phyloP scores from a whole-genome alignment of 306 rosid species.

The Acacia confusa region DNA sequence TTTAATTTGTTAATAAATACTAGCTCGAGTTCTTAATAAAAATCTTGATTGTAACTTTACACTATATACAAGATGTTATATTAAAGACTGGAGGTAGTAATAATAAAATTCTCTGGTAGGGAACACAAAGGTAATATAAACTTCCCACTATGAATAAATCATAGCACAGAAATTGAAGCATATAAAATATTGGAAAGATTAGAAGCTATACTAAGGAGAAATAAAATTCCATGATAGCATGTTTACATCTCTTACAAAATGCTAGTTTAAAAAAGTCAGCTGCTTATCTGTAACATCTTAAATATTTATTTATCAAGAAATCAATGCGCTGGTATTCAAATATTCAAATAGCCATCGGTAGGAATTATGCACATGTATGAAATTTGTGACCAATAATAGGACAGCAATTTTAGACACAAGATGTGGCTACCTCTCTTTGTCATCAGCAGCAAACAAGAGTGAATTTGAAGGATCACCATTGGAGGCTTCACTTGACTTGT shows the following conservation, averaged over 20 bases:
- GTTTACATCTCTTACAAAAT: conserved; percentile 18
- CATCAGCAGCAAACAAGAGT: conserved; percentile 56
- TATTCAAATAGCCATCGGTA: conserved; percentile 22
- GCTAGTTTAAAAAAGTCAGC: not conserved
- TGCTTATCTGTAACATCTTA: not conserved
- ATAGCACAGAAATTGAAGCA: conserved; percentile 4
- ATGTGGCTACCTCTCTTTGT: conserved; percentile 72
- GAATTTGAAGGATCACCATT: conserved; percentile 60
- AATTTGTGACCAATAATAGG: conserved; percentile 11
- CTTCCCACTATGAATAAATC: not conserved
- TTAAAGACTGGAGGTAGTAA: not conserved
- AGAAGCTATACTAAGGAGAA: conserved; percentile 10
- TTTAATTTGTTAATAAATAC: conserved; percentile 21
- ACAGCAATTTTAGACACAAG: conserved; percentile 24
- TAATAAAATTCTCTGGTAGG: conserved; percentile 3
- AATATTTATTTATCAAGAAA: not conserved
- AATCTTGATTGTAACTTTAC: too few relatives aligned
- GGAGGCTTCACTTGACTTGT: conserved; percentile 62
- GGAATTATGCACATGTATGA: not conserved
- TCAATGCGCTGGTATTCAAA: not conserved
- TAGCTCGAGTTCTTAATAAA: too few relatives aligned
- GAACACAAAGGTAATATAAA: not conserved
- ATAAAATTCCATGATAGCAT: not conserved
- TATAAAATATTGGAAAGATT: not conserved
- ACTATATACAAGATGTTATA: too few relatives aligned